Conservation (phyloP, 192 early-diverging fungal genomes). For the Haplosporangium gracile region DNA sequence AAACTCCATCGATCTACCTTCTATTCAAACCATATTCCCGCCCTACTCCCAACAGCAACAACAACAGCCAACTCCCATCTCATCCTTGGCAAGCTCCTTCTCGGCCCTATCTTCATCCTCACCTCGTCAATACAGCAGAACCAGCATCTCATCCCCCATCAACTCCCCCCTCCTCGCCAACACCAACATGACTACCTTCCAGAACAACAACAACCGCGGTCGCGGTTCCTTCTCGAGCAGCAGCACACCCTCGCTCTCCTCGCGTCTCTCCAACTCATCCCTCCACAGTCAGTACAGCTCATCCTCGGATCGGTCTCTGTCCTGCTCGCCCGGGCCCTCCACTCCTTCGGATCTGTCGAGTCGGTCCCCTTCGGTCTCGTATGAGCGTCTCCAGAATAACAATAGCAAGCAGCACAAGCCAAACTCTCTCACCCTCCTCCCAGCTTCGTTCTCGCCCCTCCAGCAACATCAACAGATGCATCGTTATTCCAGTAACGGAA, state of each 20-base stretch:
- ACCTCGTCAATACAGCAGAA: conserved; percentile 15
- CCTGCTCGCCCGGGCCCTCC: conserved; percentile 40
- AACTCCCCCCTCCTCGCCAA: conserved; percentile 21
- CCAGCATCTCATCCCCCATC: conserved; percentile 22
- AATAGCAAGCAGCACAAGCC: conserved; percentile 10
- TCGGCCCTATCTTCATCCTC: conserved; percentile 9
- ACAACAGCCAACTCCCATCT: background rate
- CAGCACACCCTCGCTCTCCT: conserved; percentile 33
- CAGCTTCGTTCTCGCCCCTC: conserved; percentile 28
- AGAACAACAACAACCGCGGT: background rate
- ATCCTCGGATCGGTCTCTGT: conserved; percentile 40
- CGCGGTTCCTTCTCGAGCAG: conserved; percentile 23
- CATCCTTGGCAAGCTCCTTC: background rate
- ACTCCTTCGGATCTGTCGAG: conserved; percentile 39
- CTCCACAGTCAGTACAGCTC: conserved; percentile 49
- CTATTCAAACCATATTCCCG: conserved; percentile 40
- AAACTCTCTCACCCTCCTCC: conserved; percentile 9
- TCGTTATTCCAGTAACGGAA: background rate
- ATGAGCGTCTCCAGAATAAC: conserved; percentile 23
- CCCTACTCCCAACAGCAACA: conserved; percentile 7
- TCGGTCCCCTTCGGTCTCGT: conserved; percentile 53
- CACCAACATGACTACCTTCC: background rate
- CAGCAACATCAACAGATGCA: conserved; percentile 17
- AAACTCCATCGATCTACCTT: conserved; percentile 33
- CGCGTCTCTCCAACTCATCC: conserved; percentile 42